A percentile compares a stretch with the other conserved stretches of the same genome.
Conservation (phyloP, 1,139 yeast genomes). For the Kurtzmaniella quercitrusa region DNA sequence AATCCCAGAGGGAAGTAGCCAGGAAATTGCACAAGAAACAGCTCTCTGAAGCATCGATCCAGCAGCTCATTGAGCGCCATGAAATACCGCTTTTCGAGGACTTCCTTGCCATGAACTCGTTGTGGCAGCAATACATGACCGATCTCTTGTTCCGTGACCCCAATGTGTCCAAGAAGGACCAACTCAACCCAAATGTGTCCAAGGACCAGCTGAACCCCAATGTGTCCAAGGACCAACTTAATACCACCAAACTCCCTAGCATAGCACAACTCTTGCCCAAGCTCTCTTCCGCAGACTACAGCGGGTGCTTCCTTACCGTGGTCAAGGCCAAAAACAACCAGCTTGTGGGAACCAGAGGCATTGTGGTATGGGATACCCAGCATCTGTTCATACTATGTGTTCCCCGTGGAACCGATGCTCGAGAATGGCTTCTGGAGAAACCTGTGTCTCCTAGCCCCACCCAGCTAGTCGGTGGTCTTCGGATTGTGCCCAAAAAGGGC, state of each 20-base stretch:
- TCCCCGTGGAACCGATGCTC: constrained; percentile 38
- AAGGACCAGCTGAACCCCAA: background rate
- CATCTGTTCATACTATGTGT: constrained; percentile 65
- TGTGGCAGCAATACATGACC: constrained; percentile 63
- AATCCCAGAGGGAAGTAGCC: constrained; percentile 34
- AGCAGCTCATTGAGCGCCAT: constrained; percentile 18
- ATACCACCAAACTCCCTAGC: background rate
- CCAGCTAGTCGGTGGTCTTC: constrained; percentile 47
- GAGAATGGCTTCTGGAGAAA: constrained; percentile 21
- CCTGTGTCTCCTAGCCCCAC: constrained; percentile 19
- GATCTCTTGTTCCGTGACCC: constrained; percentile 39
- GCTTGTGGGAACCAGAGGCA: constrained; percentile 65
- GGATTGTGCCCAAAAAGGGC: constrained; percentile 57
- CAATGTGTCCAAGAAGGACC: background rate
- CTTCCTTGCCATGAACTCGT: constrained; percentile 44
- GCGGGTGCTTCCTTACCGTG: constrained; percentile 69
- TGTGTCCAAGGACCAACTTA: background rate
- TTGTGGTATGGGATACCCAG: constrained; percentile 85
- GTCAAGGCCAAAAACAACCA: constrained; percentile 53
- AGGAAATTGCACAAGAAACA: constrained; percentile 24
- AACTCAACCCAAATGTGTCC: background rate
- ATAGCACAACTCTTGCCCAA: constrained; percentile 44
- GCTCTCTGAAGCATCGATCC: background rate
- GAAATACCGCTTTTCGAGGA: constrained; percentile 50
- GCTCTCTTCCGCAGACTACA: constrained; percentile 76